phyloP scores from a whole-genome alignment of 2,329 filamentous ascomycete genomes.

The Trichoderma citrinoviride region DNA sequence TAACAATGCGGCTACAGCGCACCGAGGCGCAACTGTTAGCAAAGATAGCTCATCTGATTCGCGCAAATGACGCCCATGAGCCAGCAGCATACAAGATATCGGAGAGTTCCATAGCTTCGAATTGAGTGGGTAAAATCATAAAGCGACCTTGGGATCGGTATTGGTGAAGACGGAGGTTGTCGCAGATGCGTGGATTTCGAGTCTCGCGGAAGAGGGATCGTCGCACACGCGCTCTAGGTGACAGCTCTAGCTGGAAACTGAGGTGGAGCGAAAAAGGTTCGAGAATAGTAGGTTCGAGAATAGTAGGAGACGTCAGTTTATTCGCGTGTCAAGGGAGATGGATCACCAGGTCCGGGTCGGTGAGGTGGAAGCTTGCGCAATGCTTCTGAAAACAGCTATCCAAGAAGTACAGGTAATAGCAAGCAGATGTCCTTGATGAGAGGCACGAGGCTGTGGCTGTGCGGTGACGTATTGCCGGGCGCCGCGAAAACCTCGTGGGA shows the following conservation, averaged over 20 bases:
- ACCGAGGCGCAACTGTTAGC: constrained; percentile 14
- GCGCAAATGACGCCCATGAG: not conserved
- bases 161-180: not conserved
- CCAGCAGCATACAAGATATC: constrained; percentile 16
- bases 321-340: not conserved
- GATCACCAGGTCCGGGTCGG: not conserved
- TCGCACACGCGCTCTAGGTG: not conserved
- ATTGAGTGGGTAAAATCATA: not conserved
- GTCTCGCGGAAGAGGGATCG: not conserved
- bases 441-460: constrained; percentile 12
- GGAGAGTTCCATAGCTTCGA: constrained; percentile 16
- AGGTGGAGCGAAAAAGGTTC: not conserved
- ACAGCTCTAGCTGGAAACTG: not conserved
- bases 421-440: not conserved
- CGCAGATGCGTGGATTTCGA: constrained; percentile 14
- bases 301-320: not conserved
- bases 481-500: not conserved
- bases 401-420: no score
- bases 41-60: not conserved
- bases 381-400: not conserved
- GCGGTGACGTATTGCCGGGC: constrained; percentile 11
- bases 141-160: not conserved
- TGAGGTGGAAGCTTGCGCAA: constrained; percentile 15
- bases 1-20: constrained; percentile 77
- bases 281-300: not conserved